These are phyloP conservation scores for Stachybotrys chartarum DNA, from an alignment of 2,329 filamentous ascomycete species.

Conservation along the genomic window DNA sequence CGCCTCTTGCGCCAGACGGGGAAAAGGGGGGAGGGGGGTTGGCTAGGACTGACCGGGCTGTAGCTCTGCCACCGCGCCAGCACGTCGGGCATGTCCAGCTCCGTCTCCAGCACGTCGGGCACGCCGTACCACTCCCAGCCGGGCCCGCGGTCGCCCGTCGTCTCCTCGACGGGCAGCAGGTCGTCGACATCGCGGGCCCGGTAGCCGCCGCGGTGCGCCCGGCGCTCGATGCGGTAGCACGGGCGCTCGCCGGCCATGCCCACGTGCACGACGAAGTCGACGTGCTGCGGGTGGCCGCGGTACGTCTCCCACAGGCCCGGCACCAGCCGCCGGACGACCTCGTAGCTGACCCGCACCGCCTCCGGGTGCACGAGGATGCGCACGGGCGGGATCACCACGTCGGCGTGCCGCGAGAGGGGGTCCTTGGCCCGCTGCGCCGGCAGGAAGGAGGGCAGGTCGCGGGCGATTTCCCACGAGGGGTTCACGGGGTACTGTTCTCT, in stretches of 20 bases:
- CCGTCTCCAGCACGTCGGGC: slow-evolving; percentile 49
- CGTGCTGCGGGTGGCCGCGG: slow-evolving; percentile 23
- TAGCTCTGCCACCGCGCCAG: slow-evolving; percentile 46
- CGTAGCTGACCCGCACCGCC: slow-evolving; percentile 66
- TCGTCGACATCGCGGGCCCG: slow-evolving; percentile 63
- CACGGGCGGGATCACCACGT: slow-evolving; percentile 35
- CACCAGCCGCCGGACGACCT: slow-evolving; percentile 54
- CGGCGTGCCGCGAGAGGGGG: slow-evolving; percentile 16
- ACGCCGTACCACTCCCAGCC: slow-evolving; percentile 48
- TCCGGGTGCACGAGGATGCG: slow-evolving; percentile 58
- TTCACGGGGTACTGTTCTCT: slow-evolving; percentile 64
- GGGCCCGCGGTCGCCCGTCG: not conserved
- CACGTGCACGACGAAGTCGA: slow-evolving; percentile 69
- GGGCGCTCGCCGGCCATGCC: slow-evolving; percentile 65
- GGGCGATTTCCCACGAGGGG: slow-evolving; percentile 74
- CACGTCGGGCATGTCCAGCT: slow-evolving; percentile 51
- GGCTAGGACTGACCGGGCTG: slow-evolving; percentile 34
- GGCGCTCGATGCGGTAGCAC: slow-evolving; percentile 63
- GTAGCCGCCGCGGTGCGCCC: slow-evolving; percentile 68
- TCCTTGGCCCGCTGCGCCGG: slow-evolving; percentile 41
- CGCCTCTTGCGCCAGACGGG: not conserved
- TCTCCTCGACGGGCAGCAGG: slow-evolving; percentile 44
- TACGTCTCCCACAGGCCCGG: slow-evolving; percentile 51
- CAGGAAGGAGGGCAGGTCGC: slow-evolving; percentile 57
- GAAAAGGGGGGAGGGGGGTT: not conserved